Evolutionary conservation across 2,329 filamentous ascomycete species (phyloP).

Genomic region (Geoglossum cookeanum): DNA sequence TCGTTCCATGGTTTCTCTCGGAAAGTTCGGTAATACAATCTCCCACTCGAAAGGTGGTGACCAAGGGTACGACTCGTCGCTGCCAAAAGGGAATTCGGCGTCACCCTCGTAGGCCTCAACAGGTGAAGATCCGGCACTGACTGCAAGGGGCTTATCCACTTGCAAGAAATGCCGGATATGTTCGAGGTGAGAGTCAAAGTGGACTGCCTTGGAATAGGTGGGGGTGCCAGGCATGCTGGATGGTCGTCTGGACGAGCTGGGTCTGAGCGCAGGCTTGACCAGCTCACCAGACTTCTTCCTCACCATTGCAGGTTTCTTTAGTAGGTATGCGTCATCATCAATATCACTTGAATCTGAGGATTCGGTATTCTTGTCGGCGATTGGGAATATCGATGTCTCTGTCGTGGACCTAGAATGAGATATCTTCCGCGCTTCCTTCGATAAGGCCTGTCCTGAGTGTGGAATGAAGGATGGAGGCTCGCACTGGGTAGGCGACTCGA

Average conservation of each 20-base stretch:
- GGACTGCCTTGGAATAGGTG: constrained; percentile 90
- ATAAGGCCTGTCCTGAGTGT: constrained; percentile 22
- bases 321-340: constrained; percentile 32
- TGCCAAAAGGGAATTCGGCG: constrained; percentile 67
- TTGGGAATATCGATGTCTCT: constrained; percentile 31
- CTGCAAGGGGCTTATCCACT: constrained; percentile 83
- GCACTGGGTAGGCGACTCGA: not conserved
- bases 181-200: constrained; percentile 92
- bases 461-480: not conserved
- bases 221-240: constrained; percentile 97
- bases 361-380: constrained; percentile 25
- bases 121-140: constrained; percentile 85
- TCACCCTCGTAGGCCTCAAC: constrained; percentile 78
- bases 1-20: constrained; percentile 42
- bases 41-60: constrained; percentile 62
- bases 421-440: constrained; percentile 38
- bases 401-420: constrained; percentile 40
- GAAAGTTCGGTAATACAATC: constrained; percentile 69
- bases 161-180: constrained; percentile 92
- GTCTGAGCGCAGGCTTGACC: constrained; percentile 74
- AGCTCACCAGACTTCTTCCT: constrained; percentile 97
- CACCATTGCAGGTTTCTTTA: constrained; percentile 70
- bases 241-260: constrained; percentile 55
- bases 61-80: constrained; percentile 27
- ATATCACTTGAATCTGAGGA: constrained; percentile 29